Evolutionary conservation across 2,329 filamentous ascomycete species (phyloP).

Genomic region (Kalmusia sp.): DNA sequence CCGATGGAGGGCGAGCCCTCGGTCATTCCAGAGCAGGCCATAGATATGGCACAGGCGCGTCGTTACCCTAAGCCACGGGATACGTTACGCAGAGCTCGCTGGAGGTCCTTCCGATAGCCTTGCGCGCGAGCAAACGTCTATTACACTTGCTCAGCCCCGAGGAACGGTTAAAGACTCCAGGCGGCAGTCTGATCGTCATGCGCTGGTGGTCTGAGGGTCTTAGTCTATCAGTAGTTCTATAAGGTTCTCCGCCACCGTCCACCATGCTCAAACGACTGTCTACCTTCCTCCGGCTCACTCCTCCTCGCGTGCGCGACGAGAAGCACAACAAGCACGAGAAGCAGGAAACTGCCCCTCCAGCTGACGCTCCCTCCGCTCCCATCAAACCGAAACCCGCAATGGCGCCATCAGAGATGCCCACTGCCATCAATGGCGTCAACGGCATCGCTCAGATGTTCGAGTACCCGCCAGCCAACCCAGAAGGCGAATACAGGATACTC

Average conservation of each 20-base stretch:
- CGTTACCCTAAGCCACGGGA: slow-evolving; percentile 13
- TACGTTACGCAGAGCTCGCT: slow-evolving; percentile 25
- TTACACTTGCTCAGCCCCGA: slow-evolving; percentile 16
- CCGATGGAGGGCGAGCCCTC: slow-evolving; percentile 15
- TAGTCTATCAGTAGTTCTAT: slow-evolving; percentile 10
- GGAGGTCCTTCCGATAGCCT: slow-evolving; percentile 15
- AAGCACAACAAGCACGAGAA: slow-evolving; percentile 1
- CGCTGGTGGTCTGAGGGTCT: slow-evolving; percentile 22
- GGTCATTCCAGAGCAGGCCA: slow-evolving; percentile 11
- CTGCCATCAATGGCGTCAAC: slow-evolving; percentile 32
- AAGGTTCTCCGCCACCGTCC: slow-evolving; percentile 9
- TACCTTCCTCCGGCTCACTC: slow-evolving; percentile 1
- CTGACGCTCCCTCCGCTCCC: not conserved
- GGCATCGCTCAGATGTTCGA: slow-evolving; percentile 34
- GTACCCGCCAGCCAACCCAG: slow-evolving; percentile 37
- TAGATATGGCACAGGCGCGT: not conserved
- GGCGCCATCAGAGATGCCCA: slow-evolving; percentile 40
- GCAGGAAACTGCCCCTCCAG: not conserved
- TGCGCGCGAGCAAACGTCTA: slow-evolving; percentile 2
- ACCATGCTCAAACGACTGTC: slow-evolving; percentile 11
- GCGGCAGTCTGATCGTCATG: slow-evolving; percentile 20
- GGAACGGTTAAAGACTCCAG: slow-evolving; percentile 40
- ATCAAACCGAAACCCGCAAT: slow-evolving; percentile 17
- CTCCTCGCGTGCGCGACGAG: not conserved
- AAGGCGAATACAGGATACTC: slow-evolving; percentile 39